Percentiles rank a stretch among this genome's conserved stretches.
Conservation (phyloP, 805 yeast genomes). For the Isabelozyma heimii region DNA sequence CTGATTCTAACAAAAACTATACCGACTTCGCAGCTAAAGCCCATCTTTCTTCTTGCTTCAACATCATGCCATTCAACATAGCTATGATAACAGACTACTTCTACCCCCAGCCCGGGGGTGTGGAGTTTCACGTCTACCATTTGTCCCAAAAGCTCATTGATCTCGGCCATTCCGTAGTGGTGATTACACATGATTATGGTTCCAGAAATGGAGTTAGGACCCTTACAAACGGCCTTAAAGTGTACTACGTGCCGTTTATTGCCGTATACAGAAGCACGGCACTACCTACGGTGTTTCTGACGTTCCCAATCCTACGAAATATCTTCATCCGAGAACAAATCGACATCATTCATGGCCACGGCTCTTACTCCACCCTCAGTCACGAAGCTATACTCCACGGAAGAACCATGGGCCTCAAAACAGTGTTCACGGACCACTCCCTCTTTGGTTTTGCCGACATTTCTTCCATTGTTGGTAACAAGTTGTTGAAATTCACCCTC, state of each 20-base stretch:
- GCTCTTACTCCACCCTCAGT: constrained; percentile 79
- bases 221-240: constrained; percentile 86
- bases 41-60: background rate
- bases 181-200: constrained; percentile 87
- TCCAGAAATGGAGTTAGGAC: constrained; percentile 78
- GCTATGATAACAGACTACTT: constrained; percentile 94
- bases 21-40: background rate
- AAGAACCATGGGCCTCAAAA: constrained; percentile 84
- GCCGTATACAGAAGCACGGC: constrained; percentile 82
- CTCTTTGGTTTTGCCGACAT: constrained; percentile 90
- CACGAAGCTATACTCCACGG: constrained; percentile 93
- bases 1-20: background rate
- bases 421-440: constrained; percentile 95
- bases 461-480: constrained; percentile 81
- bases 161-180: constrained; percentile 80
- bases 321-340: constrained; percentile 83
- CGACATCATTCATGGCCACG: constrained; percentile 94
- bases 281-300: constrained; percentile 84
- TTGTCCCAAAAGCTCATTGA: constrained; percentile 77
- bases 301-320: constrained; percentile 81
- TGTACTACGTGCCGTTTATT: constrained; percentile 82
- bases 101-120: constrained; percentile 98
- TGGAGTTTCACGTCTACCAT: constrained; percentile 92
- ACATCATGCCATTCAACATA: constrained; percentile 28
- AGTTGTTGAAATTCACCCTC: constrained; percentile 75